phyloP scores from a whole-genome alignment of 2,329 filamentous ascomycete species.

The Tolypocladium cylindrosporum region DNA sequence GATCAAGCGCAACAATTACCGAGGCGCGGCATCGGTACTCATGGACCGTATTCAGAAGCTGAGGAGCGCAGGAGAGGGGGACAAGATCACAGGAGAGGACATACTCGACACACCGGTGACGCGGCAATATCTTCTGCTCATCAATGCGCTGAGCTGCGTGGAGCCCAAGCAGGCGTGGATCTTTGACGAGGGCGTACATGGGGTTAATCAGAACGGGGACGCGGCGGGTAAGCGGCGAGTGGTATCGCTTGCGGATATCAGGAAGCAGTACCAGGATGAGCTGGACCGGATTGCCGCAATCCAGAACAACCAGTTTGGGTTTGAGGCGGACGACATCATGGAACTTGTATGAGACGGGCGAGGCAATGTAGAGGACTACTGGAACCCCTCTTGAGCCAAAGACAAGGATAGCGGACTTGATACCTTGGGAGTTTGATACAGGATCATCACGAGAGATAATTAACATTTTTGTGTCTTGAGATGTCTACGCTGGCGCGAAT shows the following conservation, averaged over 20 bases:
- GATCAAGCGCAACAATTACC: slow-evolving; percentile 74
- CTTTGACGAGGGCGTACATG: slow-evolving; percentile 28
- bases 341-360: slow-evolving; percentile 30
- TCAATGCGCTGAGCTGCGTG: slow-evolving; percentile 86
- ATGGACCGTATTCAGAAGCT: slow-evolving; percentile 56
- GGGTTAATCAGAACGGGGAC: slow-evolving; percentile 11
- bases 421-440: slow-evolving; percentile 18
- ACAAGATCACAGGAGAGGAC: slow-evolving; percentile 44
- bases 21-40: slow-evolving; percentile 59
- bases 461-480: slow-evolving; percentile 11
- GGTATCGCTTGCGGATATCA: slow-evolving; percentile 74
- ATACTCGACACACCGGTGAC: slow-evolving; percentile 54
- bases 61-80: slow-evolving; percentile 46
- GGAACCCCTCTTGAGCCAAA: background rate
- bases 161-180: slow-evolving; percentile 74
- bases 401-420: slow-evolving; percentile 12
- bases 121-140: slow-evolving; percentile 76
- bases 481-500: slow-evolving; percentile 7
- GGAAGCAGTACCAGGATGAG: slow-evolving; percentile 83
- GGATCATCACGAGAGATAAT: slow-evolving; percentile 15
- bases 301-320: slow-evolving; percentile 80
- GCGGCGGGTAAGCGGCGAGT: slow-evolving; percentile 54
- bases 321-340: slow-evolving; percentile 48
- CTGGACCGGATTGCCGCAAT: slow-evolving; percentile 82
- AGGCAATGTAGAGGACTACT: background rate